Base-by-base conservation (phyloP, 2,329 filamentous ascomycete species). In the Epichloe baconii region DNA sequence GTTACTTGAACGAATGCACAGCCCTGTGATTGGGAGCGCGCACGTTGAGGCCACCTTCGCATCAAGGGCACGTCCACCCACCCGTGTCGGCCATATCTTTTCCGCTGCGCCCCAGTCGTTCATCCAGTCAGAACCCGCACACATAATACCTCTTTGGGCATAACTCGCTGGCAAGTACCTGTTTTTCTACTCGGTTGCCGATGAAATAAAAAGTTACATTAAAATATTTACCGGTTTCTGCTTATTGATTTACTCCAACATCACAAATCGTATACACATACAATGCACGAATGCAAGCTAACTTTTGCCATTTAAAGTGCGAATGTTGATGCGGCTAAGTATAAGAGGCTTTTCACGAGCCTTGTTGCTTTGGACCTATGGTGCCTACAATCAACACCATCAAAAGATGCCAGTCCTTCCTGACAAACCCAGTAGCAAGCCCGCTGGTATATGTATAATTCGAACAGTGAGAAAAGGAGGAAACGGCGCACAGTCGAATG, bases 11-110 rank as follows among this genome's bases (percentile, higher is more conserved):
- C 50, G 56, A 64, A 62, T 62, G 61, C 61, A 57, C 26, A n/a
- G 19, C 17, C 19, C 23, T 31, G 37, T 6, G 11, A n/a, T 14
- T 36, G 59, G 44, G 43, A 43, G 46, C 50, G 34, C 55, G 53
- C 53, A 57, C 58, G 64, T 70, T 70, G 63, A 71, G 68, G 68
- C 68, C 68, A 71, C 68, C 66, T 69, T 69, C 68, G 57, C 67
- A 60, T 66, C 62, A 68, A 68, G 63, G 55, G 43, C 44, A 54
- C 55, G 54, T 56, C 52, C 47, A 14, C 7, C 47, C 44, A 14
- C 4, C 34, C 21, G 50, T 35, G 38, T 49, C 65, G 65, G 63
- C 51, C 40, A 50, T 67, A 66, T 53, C 49, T 64, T 68, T 55
- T 68, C 66, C 66, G 66, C 35, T 36, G n/a, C 15, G 36, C n/a